phyloP scores from a whole-genome alignment of 352 stramenopile genomes.

The Phytophthora rubi region DNA sequence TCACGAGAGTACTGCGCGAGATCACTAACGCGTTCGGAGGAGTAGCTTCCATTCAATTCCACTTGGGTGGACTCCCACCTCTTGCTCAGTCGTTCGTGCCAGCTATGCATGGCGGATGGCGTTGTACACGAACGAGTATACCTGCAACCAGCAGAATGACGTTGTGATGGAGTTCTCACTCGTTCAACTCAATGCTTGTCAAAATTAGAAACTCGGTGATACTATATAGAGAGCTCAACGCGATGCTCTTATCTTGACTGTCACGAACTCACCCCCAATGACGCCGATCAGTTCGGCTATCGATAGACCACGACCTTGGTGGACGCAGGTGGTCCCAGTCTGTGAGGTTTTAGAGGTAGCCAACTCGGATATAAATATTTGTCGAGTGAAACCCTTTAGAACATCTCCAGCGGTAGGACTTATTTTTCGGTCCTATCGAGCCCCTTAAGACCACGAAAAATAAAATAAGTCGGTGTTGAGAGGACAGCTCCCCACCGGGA shows the following conservation, averaged over 20 bases:
- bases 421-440: no score
- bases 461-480: no score
- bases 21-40: slow-evolving; percentile 9
- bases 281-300: not conserved
- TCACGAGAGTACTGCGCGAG: slow-evolving; percentile 19
- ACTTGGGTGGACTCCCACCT: slow-evolving; percentile 30
- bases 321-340: not conserved
- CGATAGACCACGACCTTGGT: not conserved
- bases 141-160: no score
- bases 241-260: not conserved
- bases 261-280: not conserved
- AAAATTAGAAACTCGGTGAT: not conserved
- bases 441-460: no score
- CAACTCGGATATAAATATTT: no score
- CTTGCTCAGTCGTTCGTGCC: slow-evolving; percentile 1
- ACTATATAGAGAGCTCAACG: not conserved
- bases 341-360: no score
- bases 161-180: no score
- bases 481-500: no score
- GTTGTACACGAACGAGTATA: not conserved
- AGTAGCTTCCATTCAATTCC: slow-evolving; percentile 35
- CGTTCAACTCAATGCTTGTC: not conserved
- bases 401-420: no score
- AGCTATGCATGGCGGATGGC: not conserved
- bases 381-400: no score